Evolutionary conservation across 2,329 filamentous ascomycete species (phyloP).

Genomic region (Coniochaeta sp.): DNA sequence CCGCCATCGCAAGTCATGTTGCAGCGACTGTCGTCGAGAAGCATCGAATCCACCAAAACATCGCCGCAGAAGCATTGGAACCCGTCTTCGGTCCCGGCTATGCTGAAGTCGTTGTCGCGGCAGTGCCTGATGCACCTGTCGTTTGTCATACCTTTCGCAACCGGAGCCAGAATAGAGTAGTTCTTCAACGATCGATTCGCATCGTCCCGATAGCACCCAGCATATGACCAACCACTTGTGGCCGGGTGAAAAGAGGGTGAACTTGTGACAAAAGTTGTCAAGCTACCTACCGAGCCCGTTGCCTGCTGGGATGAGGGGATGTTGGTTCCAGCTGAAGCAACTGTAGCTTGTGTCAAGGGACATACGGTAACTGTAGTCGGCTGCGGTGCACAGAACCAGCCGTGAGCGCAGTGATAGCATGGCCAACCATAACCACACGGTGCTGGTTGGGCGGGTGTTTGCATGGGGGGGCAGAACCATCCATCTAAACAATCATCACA

Average conservation of each 20-base stretch:
- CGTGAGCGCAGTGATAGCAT: slow-evolving; percentile 24
- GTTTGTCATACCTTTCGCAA: slow-evolving; percentile 10
- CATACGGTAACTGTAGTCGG: slow-evolving; percentile 4
- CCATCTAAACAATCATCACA: slow-evolving; percentile 25
- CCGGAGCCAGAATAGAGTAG: slow-evolving; percentile 5
- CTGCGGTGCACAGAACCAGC: slow-evolving; percentile 27
- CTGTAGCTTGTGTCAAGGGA: not conserved
- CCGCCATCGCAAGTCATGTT: slow-evolving; percentile 11
- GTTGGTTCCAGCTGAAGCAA: not conserved
- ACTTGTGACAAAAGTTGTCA: not conserved
- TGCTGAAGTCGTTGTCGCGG: slow-evolving; percentile 7
- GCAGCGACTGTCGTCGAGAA: slow-evolving; percentile 12
- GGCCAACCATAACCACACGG: slow-evolving; percentile 29
- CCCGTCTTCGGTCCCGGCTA: slow-evolving; percentile 12
- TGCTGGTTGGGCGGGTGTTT: slow-evolving; percentile 23
- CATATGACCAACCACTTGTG: slow-evolving; percentile 9
- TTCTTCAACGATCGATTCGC: slow-evolving; percentile 9
- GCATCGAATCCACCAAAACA: slow-evolving; percentile 11
- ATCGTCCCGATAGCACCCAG: slow-evolving; percentile 13
- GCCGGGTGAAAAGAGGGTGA: slow-evolving; percentile 4
- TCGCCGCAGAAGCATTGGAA: slow-evolving; percentile 15
- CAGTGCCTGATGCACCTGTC: slow-evolving; percentile 11
- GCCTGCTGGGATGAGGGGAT: not conserved
- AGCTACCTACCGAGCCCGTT: not conserved
- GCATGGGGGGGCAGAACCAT: slow-evolving; percentile 27